These are phyloP conservation scores for Scenedesmus sp. DNA, from an alignment of 163 green algal genomes.

Conservation along the genomic window DNA sequence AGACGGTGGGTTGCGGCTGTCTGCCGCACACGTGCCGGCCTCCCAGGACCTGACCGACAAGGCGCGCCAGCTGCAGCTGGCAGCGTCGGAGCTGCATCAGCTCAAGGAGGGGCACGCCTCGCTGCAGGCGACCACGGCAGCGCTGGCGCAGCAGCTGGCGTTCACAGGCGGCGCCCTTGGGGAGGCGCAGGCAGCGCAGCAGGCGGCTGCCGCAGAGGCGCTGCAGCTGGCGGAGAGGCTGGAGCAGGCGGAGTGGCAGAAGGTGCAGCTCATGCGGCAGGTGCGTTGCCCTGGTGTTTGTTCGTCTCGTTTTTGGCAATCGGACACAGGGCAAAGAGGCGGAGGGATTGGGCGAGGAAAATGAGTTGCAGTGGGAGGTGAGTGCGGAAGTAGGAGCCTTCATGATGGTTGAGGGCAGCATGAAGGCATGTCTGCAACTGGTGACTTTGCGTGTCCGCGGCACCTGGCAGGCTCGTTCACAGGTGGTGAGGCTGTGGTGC, in stretches of 20 bases:
- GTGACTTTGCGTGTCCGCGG: no score
- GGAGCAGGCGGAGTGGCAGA: not conserved
- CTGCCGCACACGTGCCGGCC: no score
- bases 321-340: no score
- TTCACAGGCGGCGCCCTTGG: conserved; percentile 6
- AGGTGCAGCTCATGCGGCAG: conserved; percentile 2
- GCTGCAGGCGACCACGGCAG: not conserved
- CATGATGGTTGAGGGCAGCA: no score
- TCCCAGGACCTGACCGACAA: conserved; percentile 42
- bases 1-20: not conserved
- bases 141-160: conserved; percentile 15
- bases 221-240: conserved; percentile 8
- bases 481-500: no score
- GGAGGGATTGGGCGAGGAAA: no score
- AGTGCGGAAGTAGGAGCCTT: no score
- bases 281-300: not conserved
- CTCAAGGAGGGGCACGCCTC: not conserved
- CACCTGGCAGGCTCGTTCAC: no score
- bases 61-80: conserved; percentile 32
- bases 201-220: conserved; percentile 1
- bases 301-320: not conserved
- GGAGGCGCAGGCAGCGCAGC: not conserved
- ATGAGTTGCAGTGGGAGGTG: no score
- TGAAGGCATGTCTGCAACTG: no score
- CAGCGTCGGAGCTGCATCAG: conserved; percentile 21